phyloP scores from a whole-genome alignment of 441 rosid species.

The Hura crepitans region DNA sequence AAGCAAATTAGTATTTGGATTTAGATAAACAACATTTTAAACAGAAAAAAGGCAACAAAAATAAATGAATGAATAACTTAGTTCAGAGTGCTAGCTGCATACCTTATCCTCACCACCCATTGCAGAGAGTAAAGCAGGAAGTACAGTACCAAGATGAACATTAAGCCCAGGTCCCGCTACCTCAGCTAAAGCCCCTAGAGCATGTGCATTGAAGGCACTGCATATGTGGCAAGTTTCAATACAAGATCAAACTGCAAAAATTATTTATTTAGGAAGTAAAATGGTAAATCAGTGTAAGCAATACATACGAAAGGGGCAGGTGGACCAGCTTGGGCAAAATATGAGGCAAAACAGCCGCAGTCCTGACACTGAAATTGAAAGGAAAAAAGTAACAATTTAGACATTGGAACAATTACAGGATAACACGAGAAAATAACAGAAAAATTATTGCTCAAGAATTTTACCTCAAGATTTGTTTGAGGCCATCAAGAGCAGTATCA shows the following conservation, averaged over 20 bases:
- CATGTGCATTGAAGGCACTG: slow-evolving; percentile 98
- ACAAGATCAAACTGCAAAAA: slow-evolving; percentile 8
- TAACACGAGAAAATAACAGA: neutral
- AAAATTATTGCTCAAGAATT: slow-evolving; percentile 9
- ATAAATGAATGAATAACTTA: neutral
- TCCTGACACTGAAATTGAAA: slow-evolving; percentile 73
- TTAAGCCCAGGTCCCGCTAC: slow-evolving; percentile 96
- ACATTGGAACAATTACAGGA: slow-evolving; percentile 16
- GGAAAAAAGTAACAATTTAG: slow-evolving; percentile 17
- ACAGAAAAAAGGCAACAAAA: neutral
- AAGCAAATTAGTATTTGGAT: neutral
- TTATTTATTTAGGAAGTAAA: neutral
- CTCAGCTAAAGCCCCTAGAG: slow-evolving; percentile 96
- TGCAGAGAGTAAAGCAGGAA: slow-evolving; percentile 93
- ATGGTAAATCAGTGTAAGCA: slow-evolving; percentile 19
- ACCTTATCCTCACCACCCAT: slow-evolving; percentile 85
- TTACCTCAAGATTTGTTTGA: slow-evolving; percentile 93
- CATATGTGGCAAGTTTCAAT: slow-evolving; percentile 28
- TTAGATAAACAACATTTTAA: neutral
- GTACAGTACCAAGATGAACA: slow-evolving; percentile 79
- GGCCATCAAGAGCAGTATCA: slow-evolving; percentile 95
- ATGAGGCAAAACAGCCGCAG: slow-evolving; percentile 97
- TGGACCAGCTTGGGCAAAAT: slow-evolving; percentile 95
- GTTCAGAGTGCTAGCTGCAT: slow-evolving; percentile 6
- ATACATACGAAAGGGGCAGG: slow-evolving; percentile 90